Base-by-base conservation (phyloP, 495 filamentous ascomycete species). In the Corynascus novoguineensis region DNA sequence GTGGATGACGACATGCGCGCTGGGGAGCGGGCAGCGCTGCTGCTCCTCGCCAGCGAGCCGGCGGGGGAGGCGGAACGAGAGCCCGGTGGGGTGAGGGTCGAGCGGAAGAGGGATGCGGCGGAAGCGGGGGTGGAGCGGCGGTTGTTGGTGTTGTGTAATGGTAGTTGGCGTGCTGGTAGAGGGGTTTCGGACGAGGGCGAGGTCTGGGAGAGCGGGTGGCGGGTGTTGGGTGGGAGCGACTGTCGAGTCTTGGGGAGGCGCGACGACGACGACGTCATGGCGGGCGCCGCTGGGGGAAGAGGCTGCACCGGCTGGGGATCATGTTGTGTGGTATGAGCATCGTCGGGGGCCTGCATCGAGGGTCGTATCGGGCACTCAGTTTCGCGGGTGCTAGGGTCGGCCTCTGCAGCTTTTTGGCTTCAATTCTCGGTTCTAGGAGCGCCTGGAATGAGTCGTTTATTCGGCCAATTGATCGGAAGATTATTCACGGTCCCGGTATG, bases 41-140 rank as follows among this genome's bases (percentile, higher is more conserved):
- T n/a, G n/a, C n/a, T n/a, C n/a, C n/a, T n/a, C n/a, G 29, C 29
- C 9, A 11, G 68, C 55, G 46, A 21, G 11, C 78, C 78, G 32
- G 77, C 78, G 45, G 83, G 84, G 11, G 84, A 86, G 29, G 76
- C 80, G 37, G 83, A 79, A 56, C 83, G 70, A 37, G 79, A 82
- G 44, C 67, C 74, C 3, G 75, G 72, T 25, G 79, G 78, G 25
- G 79, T 76, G 55, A 81, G 69, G 46, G 79, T 81, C 1, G 78
- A 73, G 68, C 83, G 71, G 71, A 84, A 78, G 67, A 85, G 71
- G 60, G 80, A 74, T 62, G 82, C 72, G 65, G 85, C 24, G 48
- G 46, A 31, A 15, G n/a, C n/a, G n/a, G 48, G 22, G 35, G 47
- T 49, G 27, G 45, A 48, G 47, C 47, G 48, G 66, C 61, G 83